Conservation (phyloP, 116 monocot species). For the Papilionanthe hybrid region DNA sequence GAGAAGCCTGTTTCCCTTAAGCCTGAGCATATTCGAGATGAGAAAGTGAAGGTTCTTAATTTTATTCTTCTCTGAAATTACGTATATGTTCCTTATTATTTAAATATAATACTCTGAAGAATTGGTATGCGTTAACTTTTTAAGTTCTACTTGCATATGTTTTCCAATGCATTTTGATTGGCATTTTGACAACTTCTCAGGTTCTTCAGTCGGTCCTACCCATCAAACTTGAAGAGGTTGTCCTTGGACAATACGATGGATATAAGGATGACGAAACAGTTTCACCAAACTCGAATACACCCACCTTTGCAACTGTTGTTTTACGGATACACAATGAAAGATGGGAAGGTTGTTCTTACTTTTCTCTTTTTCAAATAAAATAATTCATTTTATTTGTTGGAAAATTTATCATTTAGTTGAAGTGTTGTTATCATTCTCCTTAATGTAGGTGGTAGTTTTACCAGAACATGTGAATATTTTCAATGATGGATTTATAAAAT, state of each 20-base stretch:
- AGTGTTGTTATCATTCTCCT: background rate
- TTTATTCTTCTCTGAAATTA: constrained; percentile 8
- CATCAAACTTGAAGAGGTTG: constrained; percentile 75
- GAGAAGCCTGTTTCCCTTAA: constrained; percentile 96
- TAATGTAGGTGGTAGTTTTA: background rate
- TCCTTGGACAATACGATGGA: constrained; percentile 93
- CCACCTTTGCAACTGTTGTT: constrained; percentile 86
- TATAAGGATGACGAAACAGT: constrained; percentile 94
- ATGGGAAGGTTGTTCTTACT: constrained; percentile 77
- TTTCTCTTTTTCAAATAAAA: constrained; percentile 7
- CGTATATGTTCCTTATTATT: background rate
- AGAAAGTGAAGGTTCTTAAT: constrained; percentile 87
- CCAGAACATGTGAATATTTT: background rate
- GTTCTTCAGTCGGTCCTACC: constrained; percentile 92
- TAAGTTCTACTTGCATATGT: background rate
- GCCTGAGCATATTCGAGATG: constrained; percentile 94
- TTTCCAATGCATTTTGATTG: background rate
- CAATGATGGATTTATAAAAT: background rate
- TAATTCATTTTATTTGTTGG: background rate
- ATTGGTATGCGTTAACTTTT: background rate
- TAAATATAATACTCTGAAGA: background rate
- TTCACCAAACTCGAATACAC: constrained; percentile 76
- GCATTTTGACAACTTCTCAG: constrained; percentile 30
- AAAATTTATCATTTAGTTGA: background rate
- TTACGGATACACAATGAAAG: constrained; percentile 87